Conservation (phyloP, 768 basidiomycete genomes). For the Hypsizygus marmoreus region DNA sequence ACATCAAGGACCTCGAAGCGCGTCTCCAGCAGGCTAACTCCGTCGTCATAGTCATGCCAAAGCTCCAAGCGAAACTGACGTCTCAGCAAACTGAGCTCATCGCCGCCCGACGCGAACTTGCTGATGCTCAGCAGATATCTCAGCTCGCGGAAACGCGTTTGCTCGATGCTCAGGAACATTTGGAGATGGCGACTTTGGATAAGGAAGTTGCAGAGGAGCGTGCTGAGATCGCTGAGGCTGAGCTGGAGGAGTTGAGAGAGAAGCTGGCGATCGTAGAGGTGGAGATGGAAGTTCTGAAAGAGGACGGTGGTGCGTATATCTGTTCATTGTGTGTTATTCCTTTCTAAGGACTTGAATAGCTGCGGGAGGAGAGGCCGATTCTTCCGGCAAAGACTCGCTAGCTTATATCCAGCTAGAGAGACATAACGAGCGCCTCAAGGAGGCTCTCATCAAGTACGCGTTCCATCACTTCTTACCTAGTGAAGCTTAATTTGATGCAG, state of each 20-base stretch:
- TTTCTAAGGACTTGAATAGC: too few relatives aligned
- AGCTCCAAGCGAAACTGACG: conserved; percentile 86
- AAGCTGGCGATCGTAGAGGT: conserved; percentile 77
- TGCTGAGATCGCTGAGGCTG: conserved; percentile 76
- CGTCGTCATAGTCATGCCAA: conserved; percentile 83
- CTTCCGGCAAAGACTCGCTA: conserved; percentile 55
- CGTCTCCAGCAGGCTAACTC: conserved; percentile 84
- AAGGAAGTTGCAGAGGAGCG: conserved; percentile 96
- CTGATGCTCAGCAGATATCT: conserved; percentile 76
- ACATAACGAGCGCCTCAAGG: conserved; percentile 94
- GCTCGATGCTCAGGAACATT: conserved; percentile 81
- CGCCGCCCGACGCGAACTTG: conserved; percentile 70
- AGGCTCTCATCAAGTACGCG: conserved; percentile 79
- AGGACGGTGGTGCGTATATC: conserved; percentile 38
- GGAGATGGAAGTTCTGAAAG: conserved; percentile 78
- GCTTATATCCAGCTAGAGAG: conserved; percentile 89
- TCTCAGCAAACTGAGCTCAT: conserved; percentile 80
- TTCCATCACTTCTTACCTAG: background rate
- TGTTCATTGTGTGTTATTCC: background rate
- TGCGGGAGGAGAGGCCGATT: conserved; percentile 22
- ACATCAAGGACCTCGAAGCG: conserved; percentile 80
- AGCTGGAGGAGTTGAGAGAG: conserved; percentile 80
- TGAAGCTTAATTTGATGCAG: conserved; percentile 37
- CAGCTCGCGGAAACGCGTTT: conserved; percentile 70
- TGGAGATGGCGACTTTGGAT: conserved; percentile 95